Evolutionary conservation across 2,329 filamentous ascomycete species (phyloP), one percentile per base, ranked within the genome.

Genomic region (Xylariaceae sp.): DNA sequence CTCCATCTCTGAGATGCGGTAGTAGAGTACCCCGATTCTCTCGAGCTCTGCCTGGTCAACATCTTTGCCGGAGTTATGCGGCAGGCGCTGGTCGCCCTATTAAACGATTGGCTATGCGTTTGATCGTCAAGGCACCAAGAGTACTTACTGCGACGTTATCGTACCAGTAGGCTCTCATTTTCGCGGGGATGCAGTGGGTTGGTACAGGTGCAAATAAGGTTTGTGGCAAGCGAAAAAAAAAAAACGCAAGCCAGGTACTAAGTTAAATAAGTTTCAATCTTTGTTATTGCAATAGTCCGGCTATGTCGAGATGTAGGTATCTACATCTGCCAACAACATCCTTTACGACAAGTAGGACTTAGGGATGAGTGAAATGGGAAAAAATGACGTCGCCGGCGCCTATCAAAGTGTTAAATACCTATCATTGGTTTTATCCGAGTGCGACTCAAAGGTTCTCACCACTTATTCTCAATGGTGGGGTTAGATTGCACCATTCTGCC

Each of bases 21-120:
- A 84, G 78, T 95, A 94, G 42, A 90, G 73, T 36, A 99, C 90
- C 53, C 93, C 93, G 16, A 97, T 78, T 49, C 81, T 78, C 58
- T 78, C 71, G 53, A 99, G 86, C 51, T 88, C 84, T 5, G 80
- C 75, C 45, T 79, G 72, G 50, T 80, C 73, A 52, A 97, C 82
- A 38, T 77, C 66, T 60, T 83, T 84, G 64, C 90, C 89, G 17
- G 90, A 95, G 75, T 97, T 87, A 75, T 99, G 94, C 48, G 89
- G 82, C 41, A 88, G 82, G 68, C 94, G 91, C 75, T 97, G 94
- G 80, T 99, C 94, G 75, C 90, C 92, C 90, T 96, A 68, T 44
- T 31, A 40, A 18, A 44, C 44, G 22, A 41, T 60, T 47, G 60
- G 53, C 40, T 18, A 13, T 42, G 36, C 11, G 31, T 33, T 28